These are phyloP conservation scores for Pseudoscleropodium purum DNA, from an alignment of 225 moss, liverwort and hornwort species.

Conservation along the genomic window DNA sequence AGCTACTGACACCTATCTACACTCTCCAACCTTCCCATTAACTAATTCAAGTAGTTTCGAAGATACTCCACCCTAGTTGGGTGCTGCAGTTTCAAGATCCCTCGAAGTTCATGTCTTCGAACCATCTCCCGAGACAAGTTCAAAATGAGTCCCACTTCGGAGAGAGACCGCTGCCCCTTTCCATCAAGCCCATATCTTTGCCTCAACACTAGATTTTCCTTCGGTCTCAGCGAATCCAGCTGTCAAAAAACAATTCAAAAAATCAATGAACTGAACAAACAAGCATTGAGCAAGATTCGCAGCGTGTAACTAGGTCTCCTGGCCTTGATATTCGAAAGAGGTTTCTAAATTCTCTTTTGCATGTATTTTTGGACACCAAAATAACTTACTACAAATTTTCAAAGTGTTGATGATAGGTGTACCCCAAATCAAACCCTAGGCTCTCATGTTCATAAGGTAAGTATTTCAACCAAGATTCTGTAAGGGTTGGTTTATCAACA, in stretches of 20 bases:
- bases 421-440: background rate
- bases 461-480: background rate
- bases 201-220: slow-evolving; percentile 73
- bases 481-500: background rate
- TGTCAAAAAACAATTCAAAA: slow-evolving; percentile 3
- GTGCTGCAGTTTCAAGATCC: slow-evolving; percentile 71
- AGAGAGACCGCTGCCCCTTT: slow-evolving; percentile 70
- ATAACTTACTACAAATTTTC: background rate
- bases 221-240: slow-evolving; percentile 80
- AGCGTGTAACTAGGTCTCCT: background rate
- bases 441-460: background rate
- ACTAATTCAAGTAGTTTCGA: slow-evolving; percentile 52
- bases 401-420: background rate
- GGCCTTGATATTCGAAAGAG: no score
- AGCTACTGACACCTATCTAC: background rate
- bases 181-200: slow-evolving; percentile 91
- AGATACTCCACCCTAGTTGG: slow-evolving; percentile 79
- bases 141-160: slow-evolving; percentile 74
- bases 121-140: slow-evolving; percentile 97
- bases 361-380: no score
- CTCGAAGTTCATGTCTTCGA: slow-evolving; percentile 73
- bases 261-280: background rate
- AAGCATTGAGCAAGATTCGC: background rate
- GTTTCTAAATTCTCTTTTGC: background rate
- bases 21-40: background rate